These are phyloP conservation scores for Phytopythium litorale DNA, from an alignment of 352 stramenopile species.

Conservation along the genomic window DNA sequence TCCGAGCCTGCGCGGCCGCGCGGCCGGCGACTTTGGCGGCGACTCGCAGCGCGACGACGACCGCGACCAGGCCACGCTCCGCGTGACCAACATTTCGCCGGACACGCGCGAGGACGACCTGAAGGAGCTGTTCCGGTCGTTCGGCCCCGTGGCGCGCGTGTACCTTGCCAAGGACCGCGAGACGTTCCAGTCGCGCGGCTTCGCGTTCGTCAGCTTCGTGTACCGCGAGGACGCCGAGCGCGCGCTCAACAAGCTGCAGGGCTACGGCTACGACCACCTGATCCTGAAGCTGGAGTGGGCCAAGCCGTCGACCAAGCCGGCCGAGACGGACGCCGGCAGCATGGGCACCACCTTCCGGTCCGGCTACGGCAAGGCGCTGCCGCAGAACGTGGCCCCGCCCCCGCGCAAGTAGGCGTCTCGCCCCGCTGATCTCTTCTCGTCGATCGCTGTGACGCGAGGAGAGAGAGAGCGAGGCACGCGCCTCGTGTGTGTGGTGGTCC, in stretches of 20 bases:
- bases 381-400: constrained; percentile 79
- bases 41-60: constrained; percentile 49
- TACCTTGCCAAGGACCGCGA: constrained; percentile 99
- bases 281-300: constrained; percentile 99
- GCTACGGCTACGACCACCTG: constrained; percentile 99
- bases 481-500: not conserved
- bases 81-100: constrained; percentile 98
- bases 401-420: constrained; percentile 58
- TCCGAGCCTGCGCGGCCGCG: constrained; percentile 68
- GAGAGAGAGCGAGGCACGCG: too few species aligned
- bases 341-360: constrained; percentile 87
- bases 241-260: constrained; percentile 96
- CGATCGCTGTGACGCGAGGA: too few species aligned
- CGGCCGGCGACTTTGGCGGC: constrained; percentile 23
- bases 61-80: constrained; percentile 90
- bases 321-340: constrained; percentile 63
- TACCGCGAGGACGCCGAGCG: constrained; percentile 94
- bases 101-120: constrained; percentile 98
- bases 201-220: constrained; percentile 98
- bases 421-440: not conserved
- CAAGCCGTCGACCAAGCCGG: constrained; percentile 92
- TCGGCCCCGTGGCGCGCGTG: constrained; percentile 95
- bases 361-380: constrained; percentile 85
- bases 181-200: constrained; percentile 96
- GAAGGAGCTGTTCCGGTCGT: constrained; percentile 97